These are phyloP conservation scores for Monosporascus ibericus DNA, from an alignment of 2,329 filamentous ascomycete genomes.

Conservation along the genomic window DNA sequence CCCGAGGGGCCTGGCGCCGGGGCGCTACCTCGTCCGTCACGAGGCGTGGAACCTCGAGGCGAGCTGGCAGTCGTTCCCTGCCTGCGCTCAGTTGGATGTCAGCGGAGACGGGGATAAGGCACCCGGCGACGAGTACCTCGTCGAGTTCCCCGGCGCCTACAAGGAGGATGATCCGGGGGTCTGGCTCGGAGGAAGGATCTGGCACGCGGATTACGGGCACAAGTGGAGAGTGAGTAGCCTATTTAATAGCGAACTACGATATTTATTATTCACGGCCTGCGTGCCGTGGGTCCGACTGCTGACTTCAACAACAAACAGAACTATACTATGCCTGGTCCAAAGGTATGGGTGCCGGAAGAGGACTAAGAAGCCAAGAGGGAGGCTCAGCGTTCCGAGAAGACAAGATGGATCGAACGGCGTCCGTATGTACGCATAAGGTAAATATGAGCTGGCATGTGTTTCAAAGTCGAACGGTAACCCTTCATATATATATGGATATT, in stretches of 20 bases:
- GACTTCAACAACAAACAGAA: not conserved
- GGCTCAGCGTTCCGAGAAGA: no score
- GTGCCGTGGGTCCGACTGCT: no score
- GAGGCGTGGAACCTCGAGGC: slow-evolving; percentile 8
- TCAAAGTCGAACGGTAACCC: no score
- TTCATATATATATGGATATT: no score
- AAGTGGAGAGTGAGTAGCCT: not conserved
- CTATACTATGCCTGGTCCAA: not conserved
- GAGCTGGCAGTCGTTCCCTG: slow-evolving; percentile 3
- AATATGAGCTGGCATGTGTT: no score
- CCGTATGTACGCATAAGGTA: no score
- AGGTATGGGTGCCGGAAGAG: not conserved
- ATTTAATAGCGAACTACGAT: no score
- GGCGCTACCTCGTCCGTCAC: slow-evolving; percentile 9
- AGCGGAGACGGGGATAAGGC: not conserved
- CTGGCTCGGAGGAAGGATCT: not conserved
- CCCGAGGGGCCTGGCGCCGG: slow-evolving; percentile 3
- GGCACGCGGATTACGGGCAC: not conserved
- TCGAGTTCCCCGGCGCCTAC: slow-evolving; percentile 2
- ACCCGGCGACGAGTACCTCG: not conserved
- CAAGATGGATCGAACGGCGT: no score
- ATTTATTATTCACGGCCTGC: no score
- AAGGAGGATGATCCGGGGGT: not conserved
- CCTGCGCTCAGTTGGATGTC: slow-evolving; percentile 1
- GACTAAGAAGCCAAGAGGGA: not conserved